Conservation (phyloP, 2,329 filamentous ascomycete genomes). For the Penicillium paneum region DNA sequence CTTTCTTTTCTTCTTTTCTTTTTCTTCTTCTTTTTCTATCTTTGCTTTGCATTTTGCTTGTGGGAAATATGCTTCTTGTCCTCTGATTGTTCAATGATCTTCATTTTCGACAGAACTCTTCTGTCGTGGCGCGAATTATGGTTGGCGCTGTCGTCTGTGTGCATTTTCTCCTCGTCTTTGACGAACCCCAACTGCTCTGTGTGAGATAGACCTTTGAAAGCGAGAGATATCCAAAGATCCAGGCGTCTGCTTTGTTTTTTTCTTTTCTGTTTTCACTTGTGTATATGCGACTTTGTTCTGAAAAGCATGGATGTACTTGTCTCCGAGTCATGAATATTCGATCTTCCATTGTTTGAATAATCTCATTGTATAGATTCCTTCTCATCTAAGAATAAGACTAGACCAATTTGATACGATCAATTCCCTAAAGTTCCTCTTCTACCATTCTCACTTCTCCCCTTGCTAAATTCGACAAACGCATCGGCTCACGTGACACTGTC, state of each 20-base stretch:
- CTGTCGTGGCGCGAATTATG: slow-evolving; percentile 35
- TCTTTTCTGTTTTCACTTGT: slow-evolving; percentile 8
- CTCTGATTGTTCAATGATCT: slow-evolving; percentile 12
- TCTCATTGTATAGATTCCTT: neutral
- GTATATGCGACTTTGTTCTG: slow-evolving; percentile 17
- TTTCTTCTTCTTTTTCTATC: slow-evolving; percentile 8
- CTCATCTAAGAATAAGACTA: neutral
- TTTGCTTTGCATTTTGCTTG: slow-evolving; percentile 15
- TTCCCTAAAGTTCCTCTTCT: neutral
- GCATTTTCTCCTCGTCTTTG: slow-evolving; percentile 30
- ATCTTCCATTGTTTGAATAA: slow-evolving; percentile 6
- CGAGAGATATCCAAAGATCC: slow-evolving; percentile 42
- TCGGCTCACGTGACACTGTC: slow-evolving; percentile 29
- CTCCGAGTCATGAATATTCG: slow-evolving; percentile 7
- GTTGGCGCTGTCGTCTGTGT: slow-evolving; percentile 37
- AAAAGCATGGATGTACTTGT: slow-evolving; percentile 19
- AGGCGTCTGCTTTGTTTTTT: slow-evolving; percentile 28
- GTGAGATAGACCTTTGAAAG: slow-evolving; percentile 39
- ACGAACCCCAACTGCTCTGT: slow-evolving; percentile 31
- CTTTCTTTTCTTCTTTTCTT: slow-evolving; percentile 11
- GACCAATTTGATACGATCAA: neutral
- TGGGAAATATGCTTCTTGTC: slow-evolving; percentile 14
- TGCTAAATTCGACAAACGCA: slow-evolving; percentile 13
- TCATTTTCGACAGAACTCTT: slow-evolving; percentile 17
- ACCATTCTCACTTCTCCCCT: neutral